Evolutionary conservation across 345 rosid species (phyloP).

Genomic region (Bruguiera gymnorhiza): DNA sequence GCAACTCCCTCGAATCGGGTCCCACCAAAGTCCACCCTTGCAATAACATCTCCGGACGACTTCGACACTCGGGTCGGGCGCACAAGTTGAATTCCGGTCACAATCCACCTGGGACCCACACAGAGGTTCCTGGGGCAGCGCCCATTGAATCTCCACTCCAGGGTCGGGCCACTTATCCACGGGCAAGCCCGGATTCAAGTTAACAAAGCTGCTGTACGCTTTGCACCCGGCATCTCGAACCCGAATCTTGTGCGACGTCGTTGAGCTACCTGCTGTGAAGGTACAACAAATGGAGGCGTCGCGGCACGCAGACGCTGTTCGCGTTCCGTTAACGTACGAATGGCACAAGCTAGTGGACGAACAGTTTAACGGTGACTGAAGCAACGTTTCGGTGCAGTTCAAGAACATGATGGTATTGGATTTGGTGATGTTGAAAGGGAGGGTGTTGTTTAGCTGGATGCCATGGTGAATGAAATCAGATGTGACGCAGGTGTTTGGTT

Average conservation of each 20-base stretch:
- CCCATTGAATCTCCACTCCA: slow-evolving; percentile 48
- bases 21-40: slow-evolving; percentile 26
- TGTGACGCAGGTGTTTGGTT: slow-evolving; percentile 34
- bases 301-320: slow-evolving; percentile 10
- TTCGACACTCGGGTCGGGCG: slow-evolving; percentile 10
- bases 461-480: slow-evolving; percentile 32
- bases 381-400: slow-evolving; percentile 35
- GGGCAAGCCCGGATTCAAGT: slow-evolving; percentile 28
- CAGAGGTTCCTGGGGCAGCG: slow-evolving; percentile 32
- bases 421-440: slow-evolving; percentile 50
- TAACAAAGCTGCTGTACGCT: slow-evolving; percentile 48
- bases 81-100: slow-evolving; percentile 38
- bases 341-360: slow-evolving; percentile 38
- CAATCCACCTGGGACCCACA: slow-evolving; percentile 42
- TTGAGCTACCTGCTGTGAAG: slow-evolving; percentile 32
- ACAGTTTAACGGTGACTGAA: slow-evolving; percentile 40
- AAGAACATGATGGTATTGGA: slow-evolving; percentile 42
- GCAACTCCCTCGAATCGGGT: slow-evolving; percentile 34
- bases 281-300: slow-evolving; percentile 38
- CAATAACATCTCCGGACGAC: slow-evolving; percentile 42
- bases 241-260: slow-evolving; percentile 37
- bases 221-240: slow-evolving; percentile 34
- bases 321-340: slow-evolving; percentile 23
- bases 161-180: slow-evolving; percentile 41
- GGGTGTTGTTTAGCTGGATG: slow-evolving; percentile 24